Evolutionary conservation across 2,329 filamentous ascomycete species (phyloP).

Genomic region (Talaromyces islandicus): DNA sequence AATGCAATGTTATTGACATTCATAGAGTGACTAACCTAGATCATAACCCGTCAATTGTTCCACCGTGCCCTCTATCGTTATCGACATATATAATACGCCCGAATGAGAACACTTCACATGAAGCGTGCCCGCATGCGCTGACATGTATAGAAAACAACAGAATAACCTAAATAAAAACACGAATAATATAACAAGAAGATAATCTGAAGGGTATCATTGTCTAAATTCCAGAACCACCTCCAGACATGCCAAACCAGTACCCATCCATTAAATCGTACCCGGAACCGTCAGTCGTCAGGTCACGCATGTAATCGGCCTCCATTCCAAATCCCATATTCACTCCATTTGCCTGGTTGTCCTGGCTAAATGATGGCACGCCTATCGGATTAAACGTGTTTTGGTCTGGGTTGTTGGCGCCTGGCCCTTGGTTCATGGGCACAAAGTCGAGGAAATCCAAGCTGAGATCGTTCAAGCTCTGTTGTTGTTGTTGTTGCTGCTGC

Average conservation of each 20-base stretch:
- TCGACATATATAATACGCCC: neutral
- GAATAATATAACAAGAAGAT: neutral
- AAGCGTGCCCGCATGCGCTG: neutral
- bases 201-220: slow-evolving; percentile 10
- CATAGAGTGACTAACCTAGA: neutral
- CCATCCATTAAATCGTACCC: slow-evolving; percentile 49
- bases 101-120: neutral
- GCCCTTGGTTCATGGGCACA: slow-evolving; percentile 32
- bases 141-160: neutral
- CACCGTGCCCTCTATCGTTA: neutral
- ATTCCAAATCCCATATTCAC: slow-evolving; percentile 42
- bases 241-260: slow-evolving; percentile 48
- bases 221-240: slow-evolving; percentile 9
- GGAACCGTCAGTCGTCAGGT: slow-evolving; percentile 41
- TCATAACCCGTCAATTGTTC: neutral
- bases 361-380: neutral
- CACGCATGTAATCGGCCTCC: slow-evolving; percentile 41
- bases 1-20: neutral
- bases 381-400: slow-evolving; percentile 24
- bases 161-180: neutral
- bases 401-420: slow-evolving; percentile 21
- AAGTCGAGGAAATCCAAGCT: slow-evolving; percentile 53
- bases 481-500: neutral
- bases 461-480: slow-evolving; percentile 24
- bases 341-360: slow-evolving; percentile 27